phyloP scores from a whole-genome alignment of 441 rosid species.

The Biscutella auriculata region DNA sequence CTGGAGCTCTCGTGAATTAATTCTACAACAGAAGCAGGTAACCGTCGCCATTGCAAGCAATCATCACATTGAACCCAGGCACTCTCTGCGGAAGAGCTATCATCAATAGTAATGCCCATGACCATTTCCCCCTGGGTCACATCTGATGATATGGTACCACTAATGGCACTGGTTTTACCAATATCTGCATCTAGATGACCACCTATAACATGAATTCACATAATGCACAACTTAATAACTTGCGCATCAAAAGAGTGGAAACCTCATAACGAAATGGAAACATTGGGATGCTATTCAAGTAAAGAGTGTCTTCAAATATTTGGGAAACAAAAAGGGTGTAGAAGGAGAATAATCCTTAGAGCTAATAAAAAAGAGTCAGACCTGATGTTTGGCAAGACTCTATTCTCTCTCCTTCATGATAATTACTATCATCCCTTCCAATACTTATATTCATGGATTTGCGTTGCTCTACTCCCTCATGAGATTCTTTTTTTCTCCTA shows the following conservation, averaged over 20 bases:
- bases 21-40: conserved; percentile 57
- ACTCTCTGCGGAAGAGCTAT: conserved; percentile 31
- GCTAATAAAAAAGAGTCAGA: conserved; percentile 18
- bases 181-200: conserved; percentile 23
- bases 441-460: conserved; percentile 29
- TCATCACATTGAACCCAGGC: conserved; percentile 97
- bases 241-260: conserved; percentile 7
- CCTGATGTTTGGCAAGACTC: conserved; percentile 42
- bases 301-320: background rate
- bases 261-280: background rate
- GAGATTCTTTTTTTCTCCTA: conserved; percentile 30
- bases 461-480: conserved; percentile 23
- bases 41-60: conserved; percentile 89
- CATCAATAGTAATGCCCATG: conserved; percentile 28
- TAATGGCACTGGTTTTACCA: conserved; percentile 21
- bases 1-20: conserved; percentile 60
- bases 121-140: conserved; percentile 28
- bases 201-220: conserved; percentile 30
- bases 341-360: background rate
- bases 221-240: background rate
- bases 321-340: background rate
- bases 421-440: conserved; percentile 25
- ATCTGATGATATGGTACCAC: conserved; percentile 21
- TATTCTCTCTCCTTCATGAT: conserved; percentile 23
- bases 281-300: background rate